Evolutionary conservation across 345 rosid species (phyloP), one percentile per base, ranked within the genome.

Genomic region (Camelina laxa): DNA sequence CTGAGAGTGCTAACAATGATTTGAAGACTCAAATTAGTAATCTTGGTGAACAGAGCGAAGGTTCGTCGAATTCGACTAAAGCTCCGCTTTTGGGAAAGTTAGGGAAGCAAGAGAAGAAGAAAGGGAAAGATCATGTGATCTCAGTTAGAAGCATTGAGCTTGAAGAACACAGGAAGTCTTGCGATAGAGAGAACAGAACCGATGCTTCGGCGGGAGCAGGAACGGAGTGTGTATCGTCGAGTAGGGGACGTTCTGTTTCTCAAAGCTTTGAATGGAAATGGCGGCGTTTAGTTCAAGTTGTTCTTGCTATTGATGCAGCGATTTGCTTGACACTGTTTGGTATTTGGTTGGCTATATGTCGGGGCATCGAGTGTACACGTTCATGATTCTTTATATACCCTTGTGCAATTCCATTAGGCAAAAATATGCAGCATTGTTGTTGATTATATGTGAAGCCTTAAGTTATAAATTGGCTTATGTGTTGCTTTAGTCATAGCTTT

Each of bases 301-400:
- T 93, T 80, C 92, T 93, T 42, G 91, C 91, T 12, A 78, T 91
- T 66, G 93, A 91, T 81, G 95, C 85, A 1, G 93, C 84, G 61
- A 82, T 93, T 69, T 93, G 97, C 61, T 79, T 83, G 65, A 70
- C 84, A 21, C 81, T 92, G 17, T 83, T 92, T 68, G 73, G 79
- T 70, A 80, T 87, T 75, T 92, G 98, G 98, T 72, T 92, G 66
- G 80, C 76, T 39, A 75, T 92, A 35, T 88, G 92, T 82, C 22
- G 75, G 14, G 93, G 92, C 8, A 78, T 89, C 30, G 72, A 74
- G 22, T 86, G 91, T 80, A 75, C 81, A 31, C 81, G 33, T 35
- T 87, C 78, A 33, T 74, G 61, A 66, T 75, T 75, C 57, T 75
- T 60, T 60, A 20, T 12, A 54, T 9, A 2, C 54, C 17, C 27